phyloP scores from a whole-genome alignment of 805 yeast genomes.

The Sungouiozyma intestinalis region DNA sequence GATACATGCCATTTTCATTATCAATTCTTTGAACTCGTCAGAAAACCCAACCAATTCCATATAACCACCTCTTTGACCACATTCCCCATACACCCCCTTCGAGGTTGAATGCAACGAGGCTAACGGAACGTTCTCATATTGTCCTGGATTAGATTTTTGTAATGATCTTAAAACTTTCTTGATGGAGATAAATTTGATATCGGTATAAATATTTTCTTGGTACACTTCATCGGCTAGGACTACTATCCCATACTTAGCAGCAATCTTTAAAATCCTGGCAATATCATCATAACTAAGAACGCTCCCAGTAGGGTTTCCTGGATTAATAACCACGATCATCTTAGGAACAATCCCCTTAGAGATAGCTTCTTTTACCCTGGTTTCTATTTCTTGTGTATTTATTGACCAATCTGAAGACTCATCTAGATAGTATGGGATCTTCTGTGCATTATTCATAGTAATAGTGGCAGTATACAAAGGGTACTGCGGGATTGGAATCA shows the following conservation, averaged over 20 bases:
- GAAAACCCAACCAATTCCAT: constrained; percentile 84
- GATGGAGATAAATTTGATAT: constrained; percentile 64
- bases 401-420: constrained; percentile 81
- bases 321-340: constrained; percentile 86
- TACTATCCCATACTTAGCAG: constrained; percentile 76
- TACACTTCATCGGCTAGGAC: constrained; percentile 96
- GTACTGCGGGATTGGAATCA: constrained; percentile 96
- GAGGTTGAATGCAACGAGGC: constrained; percentile 96
- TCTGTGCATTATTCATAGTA: constrained; percentile 66
- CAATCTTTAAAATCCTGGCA: constrained; percentile 58
- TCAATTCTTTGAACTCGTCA: constrained; percentile 52
- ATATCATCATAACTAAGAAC: constrained; percentile 57
- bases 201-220: constrained; percentile 73
- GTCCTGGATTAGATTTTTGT: constrained; percentile 41
- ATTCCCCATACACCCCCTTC: constrained; percentile 94
- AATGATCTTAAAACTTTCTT: constrained; percentile 65
- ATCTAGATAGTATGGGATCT: constrained; percentile 76
- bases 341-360: constrained; percentile 52
- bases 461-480: constrained; percentile 92
- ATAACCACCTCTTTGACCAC: constrained; percentile 99
- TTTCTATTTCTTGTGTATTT: constrained; percentile 52
- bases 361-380: constrained; percentile 38
- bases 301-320: constrained; percentile 98
- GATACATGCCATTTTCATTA: constrained; percentile 83
- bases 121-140: constrained; percentile 64